Evolutionary conservation across 208 protist genomes (phyloP).

Genomic region (Trichomonas vaginalis): DNA sequence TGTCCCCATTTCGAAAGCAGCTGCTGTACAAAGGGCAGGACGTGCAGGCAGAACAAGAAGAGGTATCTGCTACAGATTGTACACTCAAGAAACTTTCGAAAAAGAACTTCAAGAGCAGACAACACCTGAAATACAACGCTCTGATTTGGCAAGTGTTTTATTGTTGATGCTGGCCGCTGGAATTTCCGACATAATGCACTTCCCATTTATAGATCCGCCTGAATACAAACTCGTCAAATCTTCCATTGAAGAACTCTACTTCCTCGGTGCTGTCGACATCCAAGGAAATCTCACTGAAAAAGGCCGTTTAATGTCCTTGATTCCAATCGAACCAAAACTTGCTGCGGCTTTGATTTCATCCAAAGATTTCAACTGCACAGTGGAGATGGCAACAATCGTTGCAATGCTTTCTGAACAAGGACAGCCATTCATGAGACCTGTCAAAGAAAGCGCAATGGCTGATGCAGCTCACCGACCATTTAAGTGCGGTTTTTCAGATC

Average conservation of each 20-base stretch:
- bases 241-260: conserved; percentile 76
- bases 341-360: conserved; percentile 58
- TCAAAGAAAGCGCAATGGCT: conserved; percentile 56
- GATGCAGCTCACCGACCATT: conserved; percentile 47
- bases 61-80: conserved; percentile 89
- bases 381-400: conserved; percentile 51
- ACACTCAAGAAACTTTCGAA: conserved; percentile 58
- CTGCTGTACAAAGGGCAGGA: conserved; percentile 92
- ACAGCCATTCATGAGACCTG: conserved; percentile 71
- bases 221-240: conserved; percentile 66
- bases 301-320: conserved; percentile 86
- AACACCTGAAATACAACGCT: conserved; percentile 62
- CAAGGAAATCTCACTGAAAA: conserved; percentile 79
- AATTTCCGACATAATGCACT: conserved; percentile 69
- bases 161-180: conserved; percentile 81
- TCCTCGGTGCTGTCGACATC: conserved; percentile 88
- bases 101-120: conserved; percentile 59
- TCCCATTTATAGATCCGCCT: conserved; percentile 81
- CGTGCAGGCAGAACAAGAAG: conserved; percentile 88
- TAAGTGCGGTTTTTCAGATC: conserved; percentile 53
- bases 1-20: conserved; percentile 86
- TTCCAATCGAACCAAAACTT: conserved; percentile 90
- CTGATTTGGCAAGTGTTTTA: conserved; percentile 55
- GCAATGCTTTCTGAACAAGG: conserved; percentile 34
- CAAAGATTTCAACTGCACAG: conserved; percentile 46